Percentiles rank a stretch among this genome's conserved stretches.
Evolutionary conservation across 202 grass and related monocot species (phyloP).

Genomic region (Sporobolus alterniflorus): DNA sequence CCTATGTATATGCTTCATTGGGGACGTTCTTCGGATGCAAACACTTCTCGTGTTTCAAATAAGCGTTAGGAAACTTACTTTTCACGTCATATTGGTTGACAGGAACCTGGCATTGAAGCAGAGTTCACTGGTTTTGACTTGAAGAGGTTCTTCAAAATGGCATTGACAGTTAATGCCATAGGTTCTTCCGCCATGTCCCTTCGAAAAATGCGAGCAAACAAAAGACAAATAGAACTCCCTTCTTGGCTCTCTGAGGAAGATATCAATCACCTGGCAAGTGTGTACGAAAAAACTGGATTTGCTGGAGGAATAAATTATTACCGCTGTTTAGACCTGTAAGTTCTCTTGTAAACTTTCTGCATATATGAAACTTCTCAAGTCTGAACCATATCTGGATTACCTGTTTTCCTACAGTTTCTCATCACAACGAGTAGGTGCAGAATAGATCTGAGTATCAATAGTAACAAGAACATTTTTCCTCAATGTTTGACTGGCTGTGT

Average conservation of each 20-base stretch:
- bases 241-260: slow-evolving; percentile 74
- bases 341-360: neutral
- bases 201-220: slow-evolving; percentile 17
- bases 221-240: slow-evolving; percentile 39
- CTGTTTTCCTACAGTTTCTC: neutral
- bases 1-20: neutral
- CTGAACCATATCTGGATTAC: neutral
- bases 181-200: slow-evolving; percentile 38
- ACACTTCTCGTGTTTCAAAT: neutral
- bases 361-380: neutral
- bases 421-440: neutral
- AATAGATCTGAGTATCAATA: neutral
- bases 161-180: slow-evolving; percentile 26
- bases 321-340: slow-evolving; percentile 73
- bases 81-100: slow-evolving; percentile 1
- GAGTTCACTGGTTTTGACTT: slow-evolving; percentile 45
- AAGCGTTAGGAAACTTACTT: neutral
- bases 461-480: neutral
- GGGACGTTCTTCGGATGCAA: neutral
- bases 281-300: slow-evolving; percentile 70
- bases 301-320: slow-evolving; percentile 82
- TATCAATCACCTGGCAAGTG: slow-evolving; percentile 56
- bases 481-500: neutral
- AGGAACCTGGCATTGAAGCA: slow-evolving; percentile 63
- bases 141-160: slow-evolving; percentile 49